Percentiles rank a stretch among this genome's conserved stretches.
These are phyloP conservation scores for Capsella bursapastoris DNA, from an alignment of 345 rosid genomes.

Conservation along the genomic window DNA sequence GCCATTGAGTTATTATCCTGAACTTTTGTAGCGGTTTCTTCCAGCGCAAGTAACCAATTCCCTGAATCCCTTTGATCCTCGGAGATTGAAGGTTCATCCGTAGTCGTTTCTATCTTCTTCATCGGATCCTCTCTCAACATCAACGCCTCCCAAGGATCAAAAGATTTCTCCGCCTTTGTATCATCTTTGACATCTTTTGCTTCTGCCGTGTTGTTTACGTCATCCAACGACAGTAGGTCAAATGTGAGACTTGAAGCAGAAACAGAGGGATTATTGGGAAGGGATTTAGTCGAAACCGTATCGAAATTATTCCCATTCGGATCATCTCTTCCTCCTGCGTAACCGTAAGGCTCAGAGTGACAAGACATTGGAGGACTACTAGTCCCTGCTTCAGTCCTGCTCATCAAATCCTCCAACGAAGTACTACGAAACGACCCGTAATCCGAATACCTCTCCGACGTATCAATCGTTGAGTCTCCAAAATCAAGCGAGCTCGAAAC, in stretches of 20 bases:
- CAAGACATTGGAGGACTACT: slow-evolving; percentile 48
- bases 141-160: slow-evolving; percentile 39
- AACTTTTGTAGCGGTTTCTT: slow-evolving; percentile 42
- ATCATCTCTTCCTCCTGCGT: slow-evolving; percentile 34
- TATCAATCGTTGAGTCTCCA: slow-evolving; percentile 34
- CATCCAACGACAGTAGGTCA: slow-evolving; percentile 50
- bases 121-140: slow-evolving; percentile 39
- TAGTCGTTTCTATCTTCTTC: slow-evolving; percentile 16
- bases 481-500: slow-evolving; percentile 40
- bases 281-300: slow-evolving; percentile 44
- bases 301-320: slow-evolving; percentile 38
- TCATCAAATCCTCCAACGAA: slow-evolving; percentile 66
- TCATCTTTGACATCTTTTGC: slow-evolving; percentile 21
- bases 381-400: slow-evolving; percentile 43
- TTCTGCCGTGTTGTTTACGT: slow-evolving; percentile 10
- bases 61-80: slow-evolving; percentile 28
- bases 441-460: slow-evolving; percentile 48
- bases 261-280: slow-evolving; percentile 40
- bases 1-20: slow-evolving; percentile 41
- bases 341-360: slow-evolving; percentile 45
- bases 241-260: slow-evolving; percentile 29
- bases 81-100: slow-evolving; percentile 18
- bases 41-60: slow-evolving; percentile 65
- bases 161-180: slow-evolving; percentile 13
- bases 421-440: slow-evolving; percentile 47